A percentile compares a stretch with the other conserved stretches of the same genome.
Evolutionary conservation across 2,329 filamentous ascomycete genomes (phyloP).

Genomic region (Didymella keratinophila): DNA sequence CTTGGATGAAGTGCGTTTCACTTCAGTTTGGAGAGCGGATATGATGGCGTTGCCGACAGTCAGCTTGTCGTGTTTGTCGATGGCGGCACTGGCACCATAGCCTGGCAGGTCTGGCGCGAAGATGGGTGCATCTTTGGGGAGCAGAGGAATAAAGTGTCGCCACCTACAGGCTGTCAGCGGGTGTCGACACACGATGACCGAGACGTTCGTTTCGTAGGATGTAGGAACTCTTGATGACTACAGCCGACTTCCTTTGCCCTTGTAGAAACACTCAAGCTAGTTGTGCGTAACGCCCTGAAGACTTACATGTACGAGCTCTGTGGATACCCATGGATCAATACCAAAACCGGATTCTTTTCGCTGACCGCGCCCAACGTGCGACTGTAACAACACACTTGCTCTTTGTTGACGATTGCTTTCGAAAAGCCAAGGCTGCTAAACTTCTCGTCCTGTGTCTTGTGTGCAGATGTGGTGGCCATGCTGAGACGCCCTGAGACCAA

Average conservation of each 20-base stretch:
- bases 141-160: constrained; percentile 44
- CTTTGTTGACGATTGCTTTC: constrained; percentile 38
- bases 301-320: constrained; percentile 41
- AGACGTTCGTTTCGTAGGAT: too few species aligned
- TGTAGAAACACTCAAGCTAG: too few species aligned
- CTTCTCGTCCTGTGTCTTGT: constrained; percentile 41
- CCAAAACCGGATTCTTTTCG: constrained; percentile 40
- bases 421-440: constrained; percentile 37
- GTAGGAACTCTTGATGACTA: too few species aligned
- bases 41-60: constrained; percentile 38
- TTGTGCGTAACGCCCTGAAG: background rate
- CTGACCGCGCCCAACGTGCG: constrained; percentile 33
- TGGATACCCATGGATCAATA: constrained; percentile 47
- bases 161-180: constrained; percentile 30
- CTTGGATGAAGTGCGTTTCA: constrained; percentile 28
- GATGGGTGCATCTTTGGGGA: constrained; percentile 37
- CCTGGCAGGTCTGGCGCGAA: constrained; percentile 46
- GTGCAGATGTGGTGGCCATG: constrained; percentile 33
- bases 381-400: constrained; percentile 40
- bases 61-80: constrained; percentile 40
- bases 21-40: constrained; percentile 34
- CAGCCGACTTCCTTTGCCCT: too few species aligned
- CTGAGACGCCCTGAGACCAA: background rate
- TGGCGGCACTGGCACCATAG: constrained; percentile 41
- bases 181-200: too few species aligned